These are phyloP conservation scores for Scleroderma bovista DNA, from an alignment of 768 basidiomycete genomes.

Conservation along the genomic window DNA sequence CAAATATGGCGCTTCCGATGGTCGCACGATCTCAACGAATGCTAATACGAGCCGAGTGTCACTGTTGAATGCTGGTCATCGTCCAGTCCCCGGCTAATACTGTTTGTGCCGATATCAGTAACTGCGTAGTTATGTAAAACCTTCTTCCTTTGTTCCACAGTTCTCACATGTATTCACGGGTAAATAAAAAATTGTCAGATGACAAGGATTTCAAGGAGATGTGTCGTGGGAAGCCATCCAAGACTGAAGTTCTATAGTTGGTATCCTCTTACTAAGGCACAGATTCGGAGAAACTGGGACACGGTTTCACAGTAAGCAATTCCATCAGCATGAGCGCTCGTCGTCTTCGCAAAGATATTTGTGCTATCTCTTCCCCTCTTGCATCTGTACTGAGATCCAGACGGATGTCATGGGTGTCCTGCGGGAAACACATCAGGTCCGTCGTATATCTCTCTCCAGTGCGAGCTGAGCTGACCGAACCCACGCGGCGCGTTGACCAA, in stretches of 20 bases:
- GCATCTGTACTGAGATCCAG: not conserved
- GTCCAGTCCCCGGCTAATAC: too few relatives aligned
- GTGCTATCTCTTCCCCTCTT: not conserved
- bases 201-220: too few relatives aligned
- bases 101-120: too few relatives aligned
- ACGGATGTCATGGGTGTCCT: constrained; percentile 19
- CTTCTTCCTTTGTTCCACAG: too few relatives aligned
- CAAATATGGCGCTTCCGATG: too few relatives aligned
- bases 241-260: not conserved
- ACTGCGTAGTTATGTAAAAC: too few relatives aligned
- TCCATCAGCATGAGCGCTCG: constrained; percentile 11
- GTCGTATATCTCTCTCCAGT: not conserved
- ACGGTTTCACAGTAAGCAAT: constrained; percentile 10
- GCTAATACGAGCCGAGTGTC: too few relatives aligned
- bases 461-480: not conserved
- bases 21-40: too few relatives aligned
- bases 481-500: not conserved
- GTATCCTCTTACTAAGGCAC: not conserved
- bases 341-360: constrained; percentile 14
- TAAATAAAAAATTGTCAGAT: too few relatives aligned
- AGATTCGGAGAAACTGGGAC: not conserved
- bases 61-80: too few relatives aligned
- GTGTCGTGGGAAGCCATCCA: not conserved
- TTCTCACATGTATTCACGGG: too few relatives aligned
- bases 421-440: constrained; percentile 10